These are phyloP conservation scores for Paracorniculantispora psalliotae DNA, from an alignment of 2,329 filamentous ascomycete genomes.

Conservation along the genomic window DNA sequence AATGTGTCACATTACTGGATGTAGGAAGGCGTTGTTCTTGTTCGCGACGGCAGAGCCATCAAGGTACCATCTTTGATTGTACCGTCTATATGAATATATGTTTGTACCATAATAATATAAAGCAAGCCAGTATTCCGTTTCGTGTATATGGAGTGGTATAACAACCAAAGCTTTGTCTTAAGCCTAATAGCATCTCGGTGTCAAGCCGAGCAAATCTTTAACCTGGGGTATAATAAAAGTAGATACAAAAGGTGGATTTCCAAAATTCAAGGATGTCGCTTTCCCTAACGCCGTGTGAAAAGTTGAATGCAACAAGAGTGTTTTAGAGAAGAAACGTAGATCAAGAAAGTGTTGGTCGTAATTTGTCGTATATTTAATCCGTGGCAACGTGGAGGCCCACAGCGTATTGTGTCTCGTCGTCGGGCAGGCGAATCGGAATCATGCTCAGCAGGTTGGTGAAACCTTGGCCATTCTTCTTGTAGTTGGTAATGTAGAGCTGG, in stretches of 20 bases:
- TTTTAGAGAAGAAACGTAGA: background rate
- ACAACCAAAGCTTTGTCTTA: background rate
- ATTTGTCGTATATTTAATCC: background rate
- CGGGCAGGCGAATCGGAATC: conserved; percentile 70
- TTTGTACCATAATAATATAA: background rate
- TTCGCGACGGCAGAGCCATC: background rate
- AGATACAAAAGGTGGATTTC: background rate
- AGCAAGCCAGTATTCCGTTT: conserved; percentile 2
- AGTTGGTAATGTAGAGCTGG: conserved; percentile 63
- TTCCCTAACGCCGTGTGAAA: background rate
- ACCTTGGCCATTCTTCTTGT: conserved; percentile 70
- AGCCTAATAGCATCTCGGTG: background rate
- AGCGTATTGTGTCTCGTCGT: conserved; percentile 62
- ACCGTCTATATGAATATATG: background rate
- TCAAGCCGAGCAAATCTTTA: background rate
- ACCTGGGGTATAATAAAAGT: conserved; percentile 6
- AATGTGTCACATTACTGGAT: background rate
- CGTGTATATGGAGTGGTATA: conserved; percentile 4
- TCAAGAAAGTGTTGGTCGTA: background rate
- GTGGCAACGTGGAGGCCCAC: conserved; percentile 78
- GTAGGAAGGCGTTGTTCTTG: background rate
- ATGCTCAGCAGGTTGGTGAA: conserved; percentile 85
- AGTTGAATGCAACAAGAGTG: background rate
- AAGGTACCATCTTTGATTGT: background rate
- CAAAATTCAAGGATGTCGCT: background rate